Evolutionary conservation across 1,284 basidiomycete species (phyloP), one percentile per base, ranked within the genome.

Genomic region (Cystobasidium sp.): DNA sequence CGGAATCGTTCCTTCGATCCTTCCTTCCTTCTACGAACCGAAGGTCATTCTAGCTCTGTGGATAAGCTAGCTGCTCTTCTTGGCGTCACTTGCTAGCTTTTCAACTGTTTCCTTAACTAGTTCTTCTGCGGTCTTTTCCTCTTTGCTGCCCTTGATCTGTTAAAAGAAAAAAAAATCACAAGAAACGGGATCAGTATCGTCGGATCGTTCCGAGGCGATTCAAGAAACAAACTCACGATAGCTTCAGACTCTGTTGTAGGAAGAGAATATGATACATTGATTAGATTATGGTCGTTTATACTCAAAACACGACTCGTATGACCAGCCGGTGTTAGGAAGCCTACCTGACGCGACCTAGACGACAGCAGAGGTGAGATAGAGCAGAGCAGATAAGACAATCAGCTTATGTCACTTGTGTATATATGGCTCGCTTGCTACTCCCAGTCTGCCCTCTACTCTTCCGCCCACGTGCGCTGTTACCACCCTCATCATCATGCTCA

Each of bases 71-170:
- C 16, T 18, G 14, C 55, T 37, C 20, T 58, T 59, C 43, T 61
- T 44, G 41, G 68, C 46, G 41, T 55, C n/a, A 43, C 66, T 49
- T 52, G 39, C 39, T 44, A 66, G 20, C 52, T 52, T 65, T 41
- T 64, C 53, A n/a, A 73, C 63, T 3, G 70, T 73, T 22, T 73
- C 70, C 53, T 66, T 66, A 16, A 39, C 56, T n/a, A 73, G 53
- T 44, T 66, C 41, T 59, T 73, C 18, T 4, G 70, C 62, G 6
- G 51, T 24, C 63, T 52, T 58, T 18, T 53, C 22, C 1, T 56
- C 52, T n/a, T 58, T 44, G 16, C 14, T 16, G 24, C 58, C 69
- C 53, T 71, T 71, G 69, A 71, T 24, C 65, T 67, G 51, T 46
- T 47, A 22, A 6, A 18, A 14, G 55, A 16, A 22, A 6, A 18